Percentiles rank a stretch among this genome's conserved stretches.
phyloP scores from a whole-genome alignment of 2,329 filamentous ascomycete genomes.

The Penicillium sp. region DNA sequence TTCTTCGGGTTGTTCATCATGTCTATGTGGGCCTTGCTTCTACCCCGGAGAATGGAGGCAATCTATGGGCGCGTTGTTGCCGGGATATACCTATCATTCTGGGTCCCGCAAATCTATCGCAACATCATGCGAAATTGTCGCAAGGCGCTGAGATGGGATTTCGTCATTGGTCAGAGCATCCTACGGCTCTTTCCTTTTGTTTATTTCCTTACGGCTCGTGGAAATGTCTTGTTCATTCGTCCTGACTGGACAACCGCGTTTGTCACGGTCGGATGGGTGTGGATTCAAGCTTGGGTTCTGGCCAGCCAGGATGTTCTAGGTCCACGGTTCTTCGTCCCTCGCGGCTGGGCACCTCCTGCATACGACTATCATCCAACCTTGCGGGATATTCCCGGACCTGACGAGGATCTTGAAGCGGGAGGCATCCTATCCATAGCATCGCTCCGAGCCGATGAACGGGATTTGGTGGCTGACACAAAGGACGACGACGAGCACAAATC shows the following conservation, averaged over 20 bases:
- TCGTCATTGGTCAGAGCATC: constrained; percentile 79
- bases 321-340: constrained; percentile 80
- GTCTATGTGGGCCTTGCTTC: constrained; percentile 62
- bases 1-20: constrained; percentile 62
- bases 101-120: constrained; percentile 88
- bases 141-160: constrained; percentile 87
- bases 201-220: constrained; percentile 78
- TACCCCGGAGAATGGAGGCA: constrained; percentile 56
- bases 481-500: constrained; percentile 48
- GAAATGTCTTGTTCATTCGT: constrained; percentile 80
- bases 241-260: constrained; percentile 68
- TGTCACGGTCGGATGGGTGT: constrained; percentile 75
- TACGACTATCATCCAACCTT: constrained; percentile 96
- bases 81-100: constrained; percentile 83
- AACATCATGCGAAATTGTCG: constrained; percentile 91
- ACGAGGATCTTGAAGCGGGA: constrained; percentile 78
- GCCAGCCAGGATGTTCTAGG: constrained; percentile 82
- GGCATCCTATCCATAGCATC: constrained; percentile 75
- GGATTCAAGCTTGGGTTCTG: constrained; percentile 81
- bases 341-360: constrained; percentile 63
- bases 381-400: constrained; percentile 54
- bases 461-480: constrained; percentile 41
- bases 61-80: constrained; percentile 65
- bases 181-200: constrained; percentile 77
- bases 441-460: constrained; percentile 55